Evolutionary conservation across 164 flowering plant species (phyloP), one percentile per base, ranked within the genome.

Genomic region (Saururus chinensis): DNA sequence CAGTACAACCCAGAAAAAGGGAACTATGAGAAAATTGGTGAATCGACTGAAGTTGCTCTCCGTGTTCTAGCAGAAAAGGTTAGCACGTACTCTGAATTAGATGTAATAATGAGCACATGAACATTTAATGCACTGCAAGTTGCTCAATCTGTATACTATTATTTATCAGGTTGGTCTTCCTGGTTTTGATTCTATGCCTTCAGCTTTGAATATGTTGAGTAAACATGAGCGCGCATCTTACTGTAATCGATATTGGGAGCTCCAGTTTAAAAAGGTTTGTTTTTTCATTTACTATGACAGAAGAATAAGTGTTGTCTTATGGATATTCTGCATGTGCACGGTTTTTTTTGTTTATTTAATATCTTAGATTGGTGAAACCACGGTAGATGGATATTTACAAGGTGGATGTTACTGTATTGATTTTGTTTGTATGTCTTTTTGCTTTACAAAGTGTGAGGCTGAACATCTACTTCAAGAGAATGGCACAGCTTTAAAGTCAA

Each of bases 161-260:
- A 40, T 49, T 60, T 41, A 37, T 65, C 85, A 93, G 99, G 84
- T 93, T 78, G 99, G 99, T 20, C 89, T 93, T 75, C 99, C 99
- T 69, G 99, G 97, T 52, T 93, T 81, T 81, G 92, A 90, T 78
- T 87, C 99, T 24, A 88, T 93, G 99, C 96, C 96, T 24, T 82
- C 91, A 68, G 89, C 99, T 48, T 74, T 93, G 63, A 82, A 83
- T 70, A 81, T 84, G 93, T 80, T 93, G 62, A 84, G 86, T 87
- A 93, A 90, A 76, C 97, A 85, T 77, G 99, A 93, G 55, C 87
- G 99, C 64, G 97, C 99, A 60, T 85, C 99, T 25, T 93, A 90
- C 74, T 93, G 99, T 75, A 93, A 90, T 59, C 91, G 77, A 66
- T 85, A 90, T 64, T 93, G 99, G 99, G 96, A 90, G 70, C 78